Percentiles rank a stretch among this genome's conserved stretches.
phyloP scores from a whole-genome alignment of 441 rosid species.

The Manihot esculenta region DNA sequence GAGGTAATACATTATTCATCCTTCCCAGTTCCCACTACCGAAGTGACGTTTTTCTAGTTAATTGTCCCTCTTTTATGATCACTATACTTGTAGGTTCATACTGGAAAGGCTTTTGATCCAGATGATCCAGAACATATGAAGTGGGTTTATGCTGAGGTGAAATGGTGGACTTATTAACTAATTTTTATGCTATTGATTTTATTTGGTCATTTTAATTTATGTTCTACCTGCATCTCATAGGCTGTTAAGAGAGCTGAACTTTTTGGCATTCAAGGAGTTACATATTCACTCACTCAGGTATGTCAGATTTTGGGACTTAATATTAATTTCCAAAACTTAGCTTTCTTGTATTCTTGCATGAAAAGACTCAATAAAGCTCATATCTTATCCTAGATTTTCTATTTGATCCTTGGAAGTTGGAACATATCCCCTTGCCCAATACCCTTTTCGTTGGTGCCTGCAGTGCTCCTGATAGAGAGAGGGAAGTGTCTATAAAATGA shows the following conservation, averaged over 20 bases:
- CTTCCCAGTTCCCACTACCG: background rate
- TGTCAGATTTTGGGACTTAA: background rate
- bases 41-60: constrained; percentile 11
- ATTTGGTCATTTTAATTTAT: constrained; percentile 21
- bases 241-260: constrained; percentile 92
- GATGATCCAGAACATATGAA: constrained; percentile 89
- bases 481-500: background rate
- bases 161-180: constrained; percentile 8
- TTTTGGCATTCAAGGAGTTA: constrained; percentile 91
- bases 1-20: constrained; percentile 45
- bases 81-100: constrained; percentile 50
- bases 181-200: constrained; percentile 18
- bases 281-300: constrained; percentile 94
- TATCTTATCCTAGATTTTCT: background rate
- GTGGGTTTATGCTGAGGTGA: constrained; percentile 89
- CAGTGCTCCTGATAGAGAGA: background rate
- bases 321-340: background rate
- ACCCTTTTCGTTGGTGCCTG: background rate
- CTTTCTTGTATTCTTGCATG: constrained; percentile 3
- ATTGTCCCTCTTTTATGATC: constrained; percentile 24
- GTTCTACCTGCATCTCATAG: constrained; percentile 37
- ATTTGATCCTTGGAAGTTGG: background rate
- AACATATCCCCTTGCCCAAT: background rate
- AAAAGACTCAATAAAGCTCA: background rate
- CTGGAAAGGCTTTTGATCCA: constrained; percentile 80